These are phyloP conservation scores for Mucor racemosus DNA, from an alignment of 371 early-diverging fungal genomes.

Conservation along the genomic window DNA sequence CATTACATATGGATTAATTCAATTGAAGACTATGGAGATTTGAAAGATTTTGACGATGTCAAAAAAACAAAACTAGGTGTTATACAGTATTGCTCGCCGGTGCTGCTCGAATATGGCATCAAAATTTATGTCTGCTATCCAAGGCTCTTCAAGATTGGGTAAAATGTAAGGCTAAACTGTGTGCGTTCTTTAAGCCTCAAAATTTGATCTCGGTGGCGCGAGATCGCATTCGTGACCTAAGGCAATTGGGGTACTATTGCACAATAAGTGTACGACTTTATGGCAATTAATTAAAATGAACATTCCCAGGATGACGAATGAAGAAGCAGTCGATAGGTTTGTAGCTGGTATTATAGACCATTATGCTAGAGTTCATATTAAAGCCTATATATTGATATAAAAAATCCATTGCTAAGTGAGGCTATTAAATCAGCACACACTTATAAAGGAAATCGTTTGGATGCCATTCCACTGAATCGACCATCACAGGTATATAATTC, in stretches of 20 bases:
- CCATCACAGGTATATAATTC: too few relatives aligned
- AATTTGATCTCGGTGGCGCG: neutral
- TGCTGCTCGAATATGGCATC: too few relatives aligned
- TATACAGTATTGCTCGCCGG: neutral
- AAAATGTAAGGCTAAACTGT: neutral
- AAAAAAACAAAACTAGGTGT: neutral
- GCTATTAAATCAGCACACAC: neutral
- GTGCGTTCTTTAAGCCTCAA: neutral
- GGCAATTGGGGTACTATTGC: neutral
- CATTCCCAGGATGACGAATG: neutral
- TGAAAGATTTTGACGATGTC: neutral
- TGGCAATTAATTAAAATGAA: neutral
- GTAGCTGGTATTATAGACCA: neutral
- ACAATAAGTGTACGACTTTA: conserved; percentile 3
- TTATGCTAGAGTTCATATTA: too few relatives aligned
- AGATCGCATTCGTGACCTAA: neutral
- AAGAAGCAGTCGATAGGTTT: neutral
- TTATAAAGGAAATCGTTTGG: neutral
- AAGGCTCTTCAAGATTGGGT: neutral
- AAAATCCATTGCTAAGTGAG: neutral
- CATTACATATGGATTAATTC: neutral
- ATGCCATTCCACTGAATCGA: too few relatives aligned
- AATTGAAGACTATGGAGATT: neutral
- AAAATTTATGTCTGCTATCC: neutral
- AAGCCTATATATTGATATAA: too few relatives aligned